These are phyloP conservation scores for Corylus heterophylla DNA, from an alignment of 306 rosid genomes.

Conservation along the genomic window DNA sequence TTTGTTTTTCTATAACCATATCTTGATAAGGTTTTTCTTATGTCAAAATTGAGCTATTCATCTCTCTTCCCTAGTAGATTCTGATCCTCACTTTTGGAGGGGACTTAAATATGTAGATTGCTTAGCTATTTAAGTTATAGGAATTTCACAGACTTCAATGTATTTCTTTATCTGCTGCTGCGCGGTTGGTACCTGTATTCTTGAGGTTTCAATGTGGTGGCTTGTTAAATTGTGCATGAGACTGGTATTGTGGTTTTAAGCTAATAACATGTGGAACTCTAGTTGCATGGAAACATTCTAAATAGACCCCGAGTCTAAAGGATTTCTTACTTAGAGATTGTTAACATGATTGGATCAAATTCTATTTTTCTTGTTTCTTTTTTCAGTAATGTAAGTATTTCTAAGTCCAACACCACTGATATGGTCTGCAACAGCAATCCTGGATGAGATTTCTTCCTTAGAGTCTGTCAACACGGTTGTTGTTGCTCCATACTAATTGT, in stretches of 20 bases:
- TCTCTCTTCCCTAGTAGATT: neutral
- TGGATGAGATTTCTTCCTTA: neutral
- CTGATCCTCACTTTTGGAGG: neutral
- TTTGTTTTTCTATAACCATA: neutral
- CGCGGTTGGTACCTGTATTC: neutral
- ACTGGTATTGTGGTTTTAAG: neutral
- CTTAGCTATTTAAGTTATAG: no score
- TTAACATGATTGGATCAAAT: conserved; percentile 13
- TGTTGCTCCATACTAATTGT: conserved; percentile 10
- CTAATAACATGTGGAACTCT: neutral
- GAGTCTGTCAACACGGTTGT: conserved; percentile 18
- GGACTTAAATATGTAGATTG: neutral
- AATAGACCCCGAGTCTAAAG: conserved; percentile 34
- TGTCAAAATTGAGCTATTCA: neutral
- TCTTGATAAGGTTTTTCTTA: neutral
- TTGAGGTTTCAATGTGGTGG: neutral
- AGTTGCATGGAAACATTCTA: neutral
- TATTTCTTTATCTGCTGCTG: neutral
- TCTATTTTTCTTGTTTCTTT: conserved; percentile 21
- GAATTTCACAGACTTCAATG: neutral
- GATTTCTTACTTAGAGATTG: conserved; percentile 7
- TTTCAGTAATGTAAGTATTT: conserved; percentile 64
- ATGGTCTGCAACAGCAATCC: conserved; percentile 74
- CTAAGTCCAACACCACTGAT: conserved; percentile 87
- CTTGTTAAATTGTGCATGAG: neutral